These are phyloP conservation scores for Parathielavia appendiculata DNA, from an alignment of 495 filamentous ascomycete genomes.

Conservation along the genomic window DNA sequence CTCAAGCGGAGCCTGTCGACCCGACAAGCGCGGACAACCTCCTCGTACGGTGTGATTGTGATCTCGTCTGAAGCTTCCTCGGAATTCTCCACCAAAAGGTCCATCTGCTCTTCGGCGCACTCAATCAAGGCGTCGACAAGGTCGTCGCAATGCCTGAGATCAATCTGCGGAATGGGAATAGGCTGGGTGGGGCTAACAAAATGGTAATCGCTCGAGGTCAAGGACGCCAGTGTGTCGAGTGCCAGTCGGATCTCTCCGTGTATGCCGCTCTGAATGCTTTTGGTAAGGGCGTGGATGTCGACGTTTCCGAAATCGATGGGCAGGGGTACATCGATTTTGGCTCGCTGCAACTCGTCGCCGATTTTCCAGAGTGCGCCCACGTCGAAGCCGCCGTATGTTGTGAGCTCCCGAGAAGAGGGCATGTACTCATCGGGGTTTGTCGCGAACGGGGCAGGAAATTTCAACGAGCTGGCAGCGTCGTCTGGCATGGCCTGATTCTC, in stretches of 20 bases:
- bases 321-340: constrained; percentile 66
- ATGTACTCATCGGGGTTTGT: constrained; percentile 49
- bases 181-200: constrained; percentile 16
- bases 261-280: constrained; percentile 88
- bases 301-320: constrained; percentile 78
- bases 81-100: constrained; percentile 70
- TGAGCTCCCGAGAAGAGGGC: constrained; percentile 56
- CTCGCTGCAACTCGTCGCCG: constrained; percentile 56
- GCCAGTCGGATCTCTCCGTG: constrained; percentile 82
- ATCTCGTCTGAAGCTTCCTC: constrained; percentile 81
- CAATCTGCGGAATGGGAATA: constrained; percentile 27
- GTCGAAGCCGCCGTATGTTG: constrained; percentile 61
- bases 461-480: constrained; percentile 23
- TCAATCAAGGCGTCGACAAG: constrained; percentile 83
- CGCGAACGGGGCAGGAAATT: constrained; percentile 33
- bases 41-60: constrained; percentile 76
- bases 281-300: constrained; percentile 86
- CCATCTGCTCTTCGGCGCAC: constrained; percentile 81
- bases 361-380: constrained; percentile 55
- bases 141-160: constrained; percentile 75
- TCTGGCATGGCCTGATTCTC: constrained; percentile 27
- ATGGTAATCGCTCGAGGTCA: constrained; percentile 50
- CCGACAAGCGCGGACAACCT: constrained; percentile 71
- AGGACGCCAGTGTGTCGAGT: constrained; percentile 68
- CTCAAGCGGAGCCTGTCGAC: constrained; percentile 64